These are phyloP conservation scores for Ophiostoma quercus DNA, from an alignment of 2,329 filamentous ascomycete genomes.

Conservation along the genomic window DNA sequence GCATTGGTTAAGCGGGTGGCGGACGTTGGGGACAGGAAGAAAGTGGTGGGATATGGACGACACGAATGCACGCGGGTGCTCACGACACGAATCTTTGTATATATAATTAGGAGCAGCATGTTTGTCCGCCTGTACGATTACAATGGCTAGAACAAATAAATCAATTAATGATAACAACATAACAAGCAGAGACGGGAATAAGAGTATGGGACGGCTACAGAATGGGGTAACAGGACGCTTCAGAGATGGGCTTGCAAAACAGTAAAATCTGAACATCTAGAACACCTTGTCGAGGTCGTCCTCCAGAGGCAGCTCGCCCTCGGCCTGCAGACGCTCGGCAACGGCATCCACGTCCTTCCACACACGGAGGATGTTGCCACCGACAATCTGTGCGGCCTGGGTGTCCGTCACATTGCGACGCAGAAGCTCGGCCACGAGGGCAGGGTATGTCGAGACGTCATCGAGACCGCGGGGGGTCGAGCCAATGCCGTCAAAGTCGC, in stretches of 20 bases:
- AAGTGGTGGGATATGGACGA: background rate
- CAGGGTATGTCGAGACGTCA: conserved; percentile 78
- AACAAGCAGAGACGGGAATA: background rate
- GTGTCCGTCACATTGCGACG: conserved; percentile 65
- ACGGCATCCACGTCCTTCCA: conserved; percentile 75
- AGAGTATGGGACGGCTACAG: background rate
- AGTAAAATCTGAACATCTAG: background rate
- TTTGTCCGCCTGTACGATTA: conserved; percentile 15
- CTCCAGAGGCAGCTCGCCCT: conserved; percentile 49
- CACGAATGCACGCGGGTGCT: background rate
- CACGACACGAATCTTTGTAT: conserved; percentile 19
- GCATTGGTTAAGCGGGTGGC: conserved; percentile 35
- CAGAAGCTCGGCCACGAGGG: conserved; percentile 70
- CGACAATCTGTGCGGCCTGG: conserved; percentile 69
- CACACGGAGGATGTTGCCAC: conserved; percentile 75
- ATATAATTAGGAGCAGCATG: conserved; percentile 1
- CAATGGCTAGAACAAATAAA: background rate
- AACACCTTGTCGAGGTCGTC: conserved; percentile 41
- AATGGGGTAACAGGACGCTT: background rate
- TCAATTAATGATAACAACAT: background rate
- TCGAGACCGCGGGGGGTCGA: conserved; percentile 67
- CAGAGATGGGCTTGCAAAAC: background rate
- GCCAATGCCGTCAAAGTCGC: conserved; percentile 78
- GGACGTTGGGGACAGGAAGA: too few relatives aligned
- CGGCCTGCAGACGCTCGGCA: conserved; percentile 58